Evolutionary conservation across 2,329 filamentous ascomycete species (phyloP), one percentile per base, ranked within the genome.

Genomic region (Fusarium siculi): DNA sequence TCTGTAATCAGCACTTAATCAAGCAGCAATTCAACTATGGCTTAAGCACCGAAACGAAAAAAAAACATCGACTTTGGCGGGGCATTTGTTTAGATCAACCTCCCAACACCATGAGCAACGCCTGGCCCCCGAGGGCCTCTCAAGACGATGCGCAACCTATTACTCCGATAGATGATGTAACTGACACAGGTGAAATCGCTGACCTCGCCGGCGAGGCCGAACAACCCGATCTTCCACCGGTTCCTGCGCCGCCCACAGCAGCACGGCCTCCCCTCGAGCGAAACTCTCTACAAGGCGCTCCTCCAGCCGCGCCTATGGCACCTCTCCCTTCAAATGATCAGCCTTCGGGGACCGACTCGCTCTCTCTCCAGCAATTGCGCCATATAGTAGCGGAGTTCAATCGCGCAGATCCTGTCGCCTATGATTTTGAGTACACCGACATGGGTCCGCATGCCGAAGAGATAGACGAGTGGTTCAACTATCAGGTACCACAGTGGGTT

Each of bases 401-500:
- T 21, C 90, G 89, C 72, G 80, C 87, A 57, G 93, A 95, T 74
- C 89, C 92, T 55, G 86, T 88, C 47, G 90, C 91, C 16, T 99
- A 99, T 85, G 95, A 96, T 68, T 99, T 97, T 80, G 89, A 89
- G 72, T 96, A 96, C 83, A 85, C 88, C 32, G 93, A 96, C 81
- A 88, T 89, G 63, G 91, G 92, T 28, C 85, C 90, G 2, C 92
- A 97, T 76, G 90, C 93, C 23, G 94, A 96, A 72, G 96, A 99
- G 85, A 87, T 99, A 53, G 94, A 98, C 80, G 96, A 99, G 84
- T 99, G 96, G 96, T 99, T 99, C 82, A 91, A 92, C 59, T 98
- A 98, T 82, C 93, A 93, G 76, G 91, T 94, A 70, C 93, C 93
- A 82, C 95, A 98, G 80, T 93, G 93, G 83, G 88, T 92, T 52